These are phyloP conservation scores for Lepraria neglecta DNA, from an alignment of 495 filamentous ascomycete species.

Conservation along the genomic window DNA sequence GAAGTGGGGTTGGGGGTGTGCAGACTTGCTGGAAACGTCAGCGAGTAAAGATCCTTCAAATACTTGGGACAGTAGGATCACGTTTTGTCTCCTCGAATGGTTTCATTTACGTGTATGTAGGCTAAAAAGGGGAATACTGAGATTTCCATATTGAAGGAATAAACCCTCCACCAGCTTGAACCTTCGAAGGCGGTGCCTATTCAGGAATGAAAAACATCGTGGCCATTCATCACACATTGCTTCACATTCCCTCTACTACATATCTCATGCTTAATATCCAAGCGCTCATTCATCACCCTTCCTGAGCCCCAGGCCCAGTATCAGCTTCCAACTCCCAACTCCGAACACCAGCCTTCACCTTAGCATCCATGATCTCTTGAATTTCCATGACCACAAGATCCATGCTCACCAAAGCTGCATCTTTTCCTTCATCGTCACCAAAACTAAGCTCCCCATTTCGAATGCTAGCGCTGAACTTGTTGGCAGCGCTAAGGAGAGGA, in stretches of 20 bases:
- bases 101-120: too few species aligned
- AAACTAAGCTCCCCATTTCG: background rate
- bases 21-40: background rate
- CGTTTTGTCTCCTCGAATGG: background rate
- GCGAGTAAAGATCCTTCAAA: too few species aligned
- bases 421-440: background rate
- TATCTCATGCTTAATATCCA: too few species aligned
- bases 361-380: background rate
- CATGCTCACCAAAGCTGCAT: background rate
- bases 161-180: too few species aligned
- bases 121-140: too few species aligned
- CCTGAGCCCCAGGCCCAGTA: background rate
- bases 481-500: background rate
- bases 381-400: background rate
- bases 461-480: conserved; percentile 1
- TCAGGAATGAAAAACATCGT: too few species aligned
- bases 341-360: background rate
- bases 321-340: too few species aligned
- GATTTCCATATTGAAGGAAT: too few species aligned
- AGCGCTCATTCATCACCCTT: background rate
- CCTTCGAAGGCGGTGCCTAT: too few species aligned
- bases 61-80: too few species aligned
- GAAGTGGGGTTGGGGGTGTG: background rate
- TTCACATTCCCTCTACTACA: too few species aligned
- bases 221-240: too few species aligned